These are phyloP conservation scores for Exophiala mesophila DNA, from an alignment of 2,329 filamentous ascomycete species.

Conservation along the genomic window DNA sequence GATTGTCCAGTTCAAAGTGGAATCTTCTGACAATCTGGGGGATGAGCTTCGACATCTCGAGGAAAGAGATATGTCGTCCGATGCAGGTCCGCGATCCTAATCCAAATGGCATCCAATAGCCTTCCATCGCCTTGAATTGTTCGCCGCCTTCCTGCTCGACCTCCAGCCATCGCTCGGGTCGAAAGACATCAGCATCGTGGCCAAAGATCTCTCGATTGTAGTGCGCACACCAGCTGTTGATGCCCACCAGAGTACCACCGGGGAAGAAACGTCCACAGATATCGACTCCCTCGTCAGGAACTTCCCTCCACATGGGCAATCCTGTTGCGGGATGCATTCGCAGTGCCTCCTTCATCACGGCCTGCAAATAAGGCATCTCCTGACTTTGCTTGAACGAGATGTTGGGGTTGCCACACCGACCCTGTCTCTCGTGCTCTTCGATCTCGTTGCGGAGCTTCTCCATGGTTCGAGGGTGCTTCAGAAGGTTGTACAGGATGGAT, in stretches of 20 bases:
- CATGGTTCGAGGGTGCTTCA: conserved; percentile 52
- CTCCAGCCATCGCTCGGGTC: conserved; percentile 46
- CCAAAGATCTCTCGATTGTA: conserved; percentile 46
- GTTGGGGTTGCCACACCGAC: conserved; percentile 31
- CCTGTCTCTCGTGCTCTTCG: conserved; percentile 22
- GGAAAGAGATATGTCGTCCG: conserved; percentile 28
- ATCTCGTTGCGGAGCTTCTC: conserved; percentile 23
- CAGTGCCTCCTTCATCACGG: conserved; percentile 50
- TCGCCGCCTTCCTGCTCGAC: conserved; percentile 30
- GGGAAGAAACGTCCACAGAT: conserved; percentile 42
- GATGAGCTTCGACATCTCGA: conserved; percentile 31
- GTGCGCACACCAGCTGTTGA: conserved; percentile 44
- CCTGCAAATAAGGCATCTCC: conserved; percentile 61
- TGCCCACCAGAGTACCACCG: conserved; percentile 39
- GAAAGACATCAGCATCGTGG: conserved; percentile 38
- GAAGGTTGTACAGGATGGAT: conserved; percentile 67
- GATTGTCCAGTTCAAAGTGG: conserved; percentile 23
- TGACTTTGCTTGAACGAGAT: conserved; percentile 58
- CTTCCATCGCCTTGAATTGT: conserved; percentile 33
- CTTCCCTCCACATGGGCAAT: conserved; percentile 47
- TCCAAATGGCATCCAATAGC: conserved; percentile 38
- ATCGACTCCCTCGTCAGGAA: conserved; percentile 42
- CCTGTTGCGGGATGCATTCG: conserved; percentile 48
- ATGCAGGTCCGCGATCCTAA: conserved; percentile 39
- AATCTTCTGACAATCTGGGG: conserved; percentile 25